Conservation (phyloP, 2,329 filamentous ascomycete species). For the Xylaria digitata region DNA sequence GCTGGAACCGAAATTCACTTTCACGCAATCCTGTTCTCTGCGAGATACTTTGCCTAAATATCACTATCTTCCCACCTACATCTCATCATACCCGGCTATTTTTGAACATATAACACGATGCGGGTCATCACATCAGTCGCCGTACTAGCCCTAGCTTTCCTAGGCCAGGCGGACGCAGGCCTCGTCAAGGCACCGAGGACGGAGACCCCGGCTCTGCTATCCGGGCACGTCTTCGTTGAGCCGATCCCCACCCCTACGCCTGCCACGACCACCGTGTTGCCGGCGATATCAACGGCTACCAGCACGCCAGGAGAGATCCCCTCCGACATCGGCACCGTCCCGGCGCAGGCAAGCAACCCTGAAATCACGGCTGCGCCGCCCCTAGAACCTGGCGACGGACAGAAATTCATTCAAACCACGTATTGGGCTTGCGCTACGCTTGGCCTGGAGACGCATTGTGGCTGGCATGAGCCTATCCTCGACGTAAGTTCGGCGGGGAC, state of each 20-base stretch:
- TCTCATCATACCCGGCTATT: background rate
- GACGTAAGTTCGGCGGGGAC: constrained; percentile 34
- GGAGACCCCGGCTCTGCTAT: background rate
- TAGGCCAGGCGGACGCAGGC: constrained; percentile 19
- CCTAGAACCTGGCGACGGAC: background rate
- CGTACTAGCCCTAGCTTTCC: constrained; percentile 7
- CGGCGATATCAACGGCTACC: constrained; percentile 1
- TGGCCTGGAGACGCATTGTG: constrained; percentile 50
- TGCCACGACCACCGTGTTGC: background rate
- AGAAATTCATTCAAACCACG: constrained; percentile 53
- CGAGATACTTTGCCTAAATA: background rate
- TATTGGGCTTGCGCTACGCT: constrained; percentile 54
- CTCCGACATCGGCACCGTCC: background rate
- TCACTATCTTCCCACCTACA: background rate
- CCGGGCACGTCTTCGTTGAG: background rate
- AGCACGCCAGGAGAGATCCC: background rate
- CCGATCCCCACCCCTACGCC: background rate
- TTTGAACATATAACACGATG: constrained; percentile 2
- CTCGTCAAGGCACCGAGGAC: constrained; percentile 23
- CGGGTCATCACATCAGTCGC: constrained; percentile 18
- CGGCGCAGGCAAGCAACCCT: background rate
- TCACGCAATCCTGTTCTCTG: background rate
- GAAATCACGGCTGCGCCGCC: background rate
- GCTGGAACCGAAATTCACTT: constrained; percentile 11
- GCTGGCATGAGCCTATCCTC: constrained; percentile 55